Evolutionary conservation across 1,284 basidiomycete genomes (phyloP).

Genomic region (Leccinum pachyderme): DNA sequence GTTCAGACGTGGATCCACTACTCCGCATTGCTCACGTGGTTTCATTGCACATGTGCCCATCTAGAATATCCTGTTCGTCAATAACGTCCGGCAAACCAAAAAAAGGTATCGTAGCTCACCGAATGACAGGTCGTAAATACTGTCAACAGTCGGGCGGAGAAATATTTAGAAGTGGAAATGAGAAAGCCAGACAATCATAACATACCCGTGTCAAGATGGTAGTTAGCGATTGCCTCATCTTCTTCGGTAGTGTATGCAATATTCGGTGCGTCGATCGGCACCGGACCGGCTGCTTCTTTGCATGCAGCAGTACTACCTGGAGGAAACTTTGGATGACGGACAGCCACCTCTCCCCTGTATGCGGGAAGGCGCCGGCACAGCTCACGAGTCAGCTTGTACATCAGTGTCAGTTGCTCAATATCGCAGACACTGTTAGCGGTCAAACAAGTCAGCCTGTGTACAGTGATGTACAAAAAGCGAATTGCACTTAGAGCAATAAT

Average conservation of each 20-base stretch:
- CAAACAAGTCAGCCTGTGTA: background rate
- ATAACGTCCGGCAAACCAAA: background rate
- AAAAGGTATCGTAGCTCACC: background rate
- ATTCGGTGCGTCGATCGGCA: background rate
- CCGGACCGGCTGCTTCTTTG: background rate
- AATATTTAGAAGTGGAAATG: background rate
- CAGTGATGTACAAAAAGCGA: background rate
- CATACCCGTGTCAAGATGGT: background rate
- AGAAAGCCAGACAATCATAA: background rate
- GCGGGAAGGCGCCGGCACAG: background rate
- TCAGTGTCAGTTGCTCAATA: background rate
- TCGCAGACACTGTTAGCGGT: background rate
- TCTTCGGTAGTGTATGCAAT: background rate
- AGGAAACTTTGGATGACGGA: background rate
- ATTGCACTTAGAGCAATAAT: background rate
- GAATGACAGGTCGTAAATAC: background rate
- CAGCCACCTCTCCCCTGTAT: background rate
- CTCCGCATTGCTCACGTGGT: background rate
- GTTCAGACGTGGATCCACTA: background rate
- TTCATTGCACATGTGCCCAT: background rate
- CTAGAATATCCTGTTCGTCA: background rate
- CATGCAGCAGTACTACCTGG: background rate
- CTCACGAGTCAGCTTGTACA: background rate
- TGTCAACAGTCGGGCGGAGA: background rate
- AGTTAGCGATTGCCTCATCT: background rate